Evolutionary conservation across 495 filamentous ascomycete species (phyloP), one percentile per base, ranked within the genome.

Genomic region (Diplogelasinospora grovesii): DNA sequence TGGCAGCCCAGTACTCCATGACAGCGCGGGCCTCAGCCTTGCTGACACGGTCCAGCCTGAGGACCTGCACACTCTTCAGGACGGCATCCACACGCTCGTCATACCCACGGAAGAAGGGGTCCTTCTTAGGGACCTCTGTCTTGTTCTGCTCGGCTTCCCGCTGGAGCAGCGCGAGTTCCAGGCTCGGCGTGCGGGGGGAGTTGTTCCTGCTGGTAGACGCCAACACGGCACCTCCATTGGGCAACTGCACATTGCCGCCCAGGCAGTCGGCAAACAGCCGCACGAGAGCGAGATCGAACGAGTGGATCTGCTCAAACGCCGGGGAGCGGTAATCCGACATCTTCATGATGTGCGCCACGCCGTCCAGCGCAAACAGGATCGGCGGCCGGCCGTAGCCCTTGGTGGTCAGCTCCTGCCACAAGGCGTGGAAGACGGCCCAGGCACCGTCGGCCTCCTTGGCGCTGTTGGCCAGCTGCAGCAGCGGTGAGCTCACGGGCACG

Each of bases 1-100:
- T 94, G 18, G 70, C 75, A 3, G 86, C 89, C 65, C 88, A 97
- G 64, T 96, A 97, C 70, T 96, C 92, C 78, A 97, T 78, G 49
- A 92, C 67, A 1, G 76, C 72, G 39, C 83, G 75, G 25, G 89
- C 80, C 66, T 97, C 89, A 16, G 68, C 63, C 56, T 78, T 86
- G 39, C 68, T 83, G 44, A 96, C 40, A 4, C 85, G 82, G 20
- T 64, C 64, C 18, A 94, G 50, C 9, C 65, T 63, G 31, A 78
- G 13, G 1, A 78, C 53, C 28, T 61, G 49, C 9, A 70, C 69
- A 20, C 50, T 60, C 46, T 75, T 64, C 27, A 89, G 62, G 16
- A 73, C 71, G n/a, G 75, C 62, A 22, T 69, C 67, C 15, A 86
- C 78, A 18, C 86, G 74, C 43, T 70, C 53, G 57, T 98, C 92